phyloP scores from a whole-genome alignment of 257 asterid species.

The Lycium ferocissimum region DNA sequence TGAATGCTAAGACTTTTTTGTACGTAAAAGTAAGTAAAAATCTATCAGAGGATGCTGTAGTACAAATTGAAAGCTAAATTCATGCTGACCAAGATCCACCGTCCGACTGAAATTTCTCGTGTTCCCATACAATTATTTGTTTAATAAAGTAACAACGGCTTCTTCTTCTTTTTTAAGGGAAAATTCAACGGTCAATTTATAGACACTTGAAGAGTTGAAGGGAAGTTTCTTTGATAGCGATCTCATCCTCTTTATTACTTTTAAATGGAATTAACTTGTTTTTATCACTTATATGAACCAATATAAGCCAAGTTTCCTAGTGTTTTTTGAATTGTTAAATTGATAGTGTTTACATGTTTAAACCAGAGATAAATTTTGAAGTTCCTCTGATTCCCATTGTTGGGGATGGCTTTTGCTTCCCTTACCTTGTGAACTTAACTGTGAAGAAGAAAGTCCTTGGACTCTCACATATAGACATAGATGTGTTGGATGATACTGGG shows the following conservation, averaged over 20 bases:
- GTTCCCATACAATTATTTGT: neutral
- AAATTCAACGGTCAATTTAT: conserved; percentile 17
- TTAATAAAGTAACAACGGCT: neutral
- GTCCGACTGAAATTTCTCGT: neutral
- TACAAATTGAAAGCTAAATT: neutral
- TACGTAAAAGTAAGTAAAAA: neutral
- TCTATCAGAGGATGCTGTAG: neutral
- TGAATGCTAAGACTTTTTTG: conserved; percentile 20
- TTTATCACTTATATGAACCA: neutral
- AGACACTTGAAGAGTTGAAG: neutral
- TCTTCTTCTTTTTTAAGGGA: neutral
- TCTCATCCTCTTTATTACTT: neutral
- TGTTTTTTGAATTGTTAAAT: neutral
- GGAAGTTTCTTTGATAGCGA: conserved; percentile 23
- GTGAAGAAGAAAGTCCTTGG: conserved; percentile 39
- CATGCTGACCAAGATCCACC: conserved; percentile 23
- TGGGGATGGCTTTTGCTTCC: conserved; percentile 50
- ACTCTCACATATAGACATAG: conserved; percentile 33
- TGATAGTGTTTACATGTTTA: conserved; percentile 38
- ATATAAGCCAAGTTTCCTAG: neutral
- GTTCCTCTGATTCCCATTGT: conserved; percentile 42
- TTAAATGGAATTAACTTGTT: neutral
- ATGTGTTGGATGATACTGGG: conserved; percentile 46
- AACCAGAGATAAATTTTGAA: conserved; percentile 43
- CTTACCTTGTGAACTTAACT: conserved; percentile 47